These are phyloP conservation scores for Mortierella polycephala DNA, from an alignment of 371 early-diverging fungal genomes.

Conservation along the genomic window DNA sequence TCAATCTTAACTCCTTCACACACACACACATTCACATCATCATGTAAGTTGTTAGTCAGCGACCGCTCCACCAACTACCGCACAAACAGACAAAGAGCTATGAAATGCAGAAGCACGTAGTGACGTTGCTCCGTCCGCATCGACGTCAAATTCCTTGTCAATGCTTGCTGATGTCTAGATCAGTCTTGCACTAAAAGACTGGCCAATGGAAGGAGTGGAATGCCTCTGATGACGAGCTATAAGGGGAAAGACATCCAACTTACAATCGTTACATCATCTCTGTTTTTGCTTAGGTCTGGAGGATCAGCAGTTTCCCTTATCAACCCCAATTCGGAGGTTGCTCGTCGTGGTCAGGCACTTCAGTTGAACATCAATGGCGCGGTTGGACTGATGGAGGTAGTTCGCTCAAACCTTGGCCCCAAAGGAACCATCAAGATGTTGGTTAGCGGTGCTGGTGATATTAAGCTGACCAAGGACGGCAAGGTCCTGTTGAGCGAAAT, in stretches of 20 bases:
- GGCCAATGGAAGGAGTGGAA: no score
- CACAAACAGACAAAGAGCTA: no score
- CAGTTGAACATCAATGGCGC: slow-evolving; percentile 98
- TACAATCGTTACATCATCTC: neutral
- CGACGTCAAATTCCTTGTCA: no score
- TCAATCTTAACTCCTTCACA: no score
- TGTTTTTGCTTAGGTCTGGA: slow-evolving; percentile 38
- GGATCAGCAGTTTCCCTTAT: slow-evolving; percentile 88
- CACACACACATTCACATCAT: no score
- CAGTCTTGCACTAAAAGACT: no score
- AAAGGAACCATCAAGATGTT: slow-evolving; percentile 99
- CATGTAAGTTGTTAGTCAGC: no score
- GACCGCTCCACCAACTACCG: no score
- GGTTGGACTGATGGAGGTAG: slow-evolving; percentile 93
- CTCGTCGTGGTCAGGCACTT: slow-evolving; percentile 98
- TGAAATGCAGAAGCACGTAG: no score
- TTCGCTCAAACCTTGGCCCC: slow-evolving; percentile 98
- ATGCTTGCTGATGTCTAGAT: no score
- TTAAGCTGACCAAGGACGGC: slow-evolving; percentile 98
- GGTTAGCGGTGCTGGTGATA: slow-evolving; percentile 95
- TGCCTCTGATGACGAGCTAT: neutral
- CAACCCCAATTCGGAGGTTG: slow-evolving; percentile 98
- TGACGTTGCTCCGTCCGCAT: no score
- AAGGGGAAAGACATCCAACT: neutral
- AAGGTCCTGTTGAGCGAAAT: slow-evolving; percentile 98